Evolutionary conservation across 495 filamentous ascomycete species (phyloP).

Genomic region (Aspergillus funiculosus): DNA sequence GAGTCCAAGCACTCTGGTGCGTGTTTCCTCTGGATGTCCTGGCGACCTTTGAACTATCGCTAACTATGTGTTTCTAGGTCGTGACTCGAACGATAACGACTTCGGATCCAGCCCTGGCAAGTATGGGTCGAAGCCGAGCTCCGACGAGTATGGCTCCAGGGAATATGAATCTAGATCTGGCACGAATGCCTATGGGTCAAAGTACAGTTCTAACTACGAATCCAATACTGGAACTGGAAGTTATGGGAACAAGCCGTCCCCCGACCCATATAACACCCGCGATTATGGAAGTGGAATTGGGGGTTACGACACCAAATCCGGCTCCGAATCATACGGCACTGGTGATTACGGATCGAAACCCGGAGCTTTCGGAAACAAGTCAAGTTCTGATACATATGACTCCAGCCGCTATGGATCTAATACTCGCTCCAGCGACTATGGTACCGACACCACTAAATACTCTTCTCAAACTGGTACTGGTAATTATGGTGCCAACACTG

Average conservation of each 20-base stretch:
- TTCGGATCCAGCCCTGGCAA: neutral
- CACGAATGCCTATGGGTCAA: neutral
- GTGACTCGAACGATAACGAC: constrained; percentile 39
- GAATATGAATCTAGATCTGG: constrained; percentile 13
- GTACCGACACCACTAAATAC: constrained; percentile 15
- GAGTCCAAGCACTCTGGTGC: constrained; percentile 16
- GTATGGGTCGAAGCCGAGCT: neutral
- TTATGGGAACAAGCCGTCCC: neutral
- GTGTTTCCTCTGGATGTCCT: neutral
- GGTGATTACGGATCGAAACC: constrained; percentile 14
- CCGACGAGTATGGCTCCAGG: too few species aligned
- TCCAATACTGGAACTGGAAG: constrained; percentile 21
- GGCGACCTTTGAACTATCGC: neutral
- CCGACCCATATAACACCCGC: constrained; percentile 3
- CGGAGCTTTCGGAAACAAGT: constrained; percentile 14
- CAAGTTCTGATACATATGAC: constrained; percentile 15
- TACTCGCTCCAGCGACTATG: constrained; percentile 14
- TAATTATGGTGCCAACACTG: constrained; percentile 2
- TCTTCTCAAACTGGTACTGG: too few species aligned
- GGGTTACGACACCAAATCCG: constrained; percentile 23
- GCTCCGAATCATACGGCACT: constrained; percentile 12
- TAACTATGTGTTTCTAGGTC: constrained; percentile 13
- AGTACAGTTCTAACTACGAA: constrained; percentile 19
- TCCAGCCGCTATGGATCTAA: constrained; percentile 19
- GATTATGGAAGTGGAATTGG: constrained; percentile 6